Evolutionary conservation across 768 basidiomycete genomes (phyloP), one percentile per base, ranked within the genome.

Genomic region (Tulasnella sp.): DNA sequence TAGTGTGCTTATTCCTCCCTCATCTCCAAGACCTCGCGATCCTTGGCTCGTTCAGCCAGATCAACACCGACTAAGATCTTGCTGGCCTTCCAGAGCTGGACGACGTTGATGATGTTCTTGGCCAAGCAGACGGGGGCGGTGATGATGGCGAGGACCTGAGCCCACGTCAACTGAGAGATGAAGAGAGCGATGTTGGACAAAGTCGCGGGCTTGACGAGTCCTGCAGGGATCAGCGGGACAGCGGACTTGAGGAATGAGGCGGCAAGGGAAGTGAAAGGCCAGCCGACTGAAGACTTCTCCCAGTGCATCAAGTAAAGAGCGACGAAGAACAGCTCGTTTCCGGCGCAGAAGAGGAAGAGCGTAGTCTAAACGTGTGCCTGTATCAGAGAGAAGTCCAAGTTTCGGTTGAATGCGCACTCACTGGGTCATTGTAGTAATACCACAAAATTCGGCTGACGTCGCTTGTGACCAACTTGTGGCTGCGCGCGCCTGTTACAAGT

Each of bases 271-370:
- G 78, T 72, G 35, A 75, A 75, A 26, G 71, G 63, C 32, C 67
- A 44, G 16, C 86, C 86, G 75, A 96, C 86, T 9, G 95, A 91
- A 9, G 85, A 86, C 37, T 84, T 78, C 37, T 89, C 86, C 89
- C 90, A 94, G 77, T 91, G 90, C 85, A 92, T 91, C 75, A 98
- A 88, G 83, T 99, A 99, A 26, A 98, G 85, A 29, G 91, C 86
- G 75, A 99, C 91, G 81, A 93, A 98, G 83, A 97, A 98, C 67
- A 94, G 80, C 80, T 99, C 97, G 82, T 99, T 99, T 62, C 90
- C 90, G 26, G 93, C 92, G 79, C 97, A 99, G 78, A 98, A 88
- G 76, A 91, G 80, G 82, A 98, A 98, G 36, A 99, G 86, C 2
- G 89, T 92, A 72, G 84, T 84, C 94, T 98, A 77, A 37, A 26